Conservation (phyloP, 2,329 filamentous ascomycete species). For the Trichoderma sp. region DNA sequence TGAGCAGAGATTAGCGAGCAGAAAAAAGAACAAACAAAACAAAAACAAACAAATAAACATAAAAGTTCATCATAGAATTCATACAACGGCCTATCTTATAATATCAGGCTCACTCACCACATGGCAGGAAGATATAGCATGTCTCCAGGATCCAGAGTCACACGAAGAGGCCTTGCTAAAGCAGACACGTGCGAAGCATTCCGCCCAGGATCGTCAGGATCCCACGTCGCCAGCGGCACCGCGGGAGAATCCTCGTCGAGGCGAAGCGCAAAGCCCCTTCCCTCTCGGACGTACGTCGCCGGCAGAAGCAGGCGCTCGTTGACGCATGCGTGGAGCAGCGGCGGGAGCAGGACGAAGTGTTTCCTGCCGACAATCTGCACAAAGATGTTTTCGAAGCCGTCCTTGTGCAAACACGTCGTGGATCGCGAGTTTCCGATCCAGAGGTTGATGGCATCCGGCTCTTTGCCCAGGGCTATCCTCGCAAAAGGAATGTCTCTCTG, state of each 20-base stretch:
- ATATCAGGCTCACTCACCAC: conserved; percentile 54
- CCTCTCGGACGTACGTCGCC: conserved; percentile 54
- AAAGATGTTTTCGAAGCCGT: conserved; percentile 84
- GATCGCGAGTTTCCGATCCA: conserved; percentile 75
- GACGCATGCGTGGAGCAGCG: conserved; percentile 65
- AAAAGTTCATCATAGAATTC: not conserved
- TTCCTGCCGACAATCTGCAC: conserved; percentile 71
- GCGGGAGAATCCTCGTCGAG: conserved; percentile 34
- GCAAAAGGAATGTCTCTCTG: conserved; percentile 67
- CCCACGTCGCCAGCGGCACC: conserved; percentile 71
- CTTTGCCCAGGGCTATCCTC: conserved; percentile 61
- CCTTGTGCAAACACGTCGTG: conserved; percentile 71
- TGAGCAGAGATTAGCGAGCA: not conserved
- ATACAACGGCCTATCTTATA: not conserved
- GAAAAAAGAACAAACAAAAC: not conserved
- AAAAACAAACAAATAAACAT: not conserved
- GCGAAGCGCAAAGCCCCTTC: conserved; percentile 29
- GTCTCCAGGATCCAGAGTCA: conserved; percentile 69
- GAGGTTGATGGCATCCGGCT: conserved; percentile 74
- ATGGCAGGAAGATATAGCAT: conserved; percentile 79
- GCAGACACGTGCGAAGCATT: conserved; percentile 57
- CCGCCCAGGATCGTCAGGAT: conserved; percentile 58
- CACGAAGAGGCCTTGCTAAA: conserved; percentile 58
- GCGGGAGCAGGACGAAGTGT: conserved; percentile 72
- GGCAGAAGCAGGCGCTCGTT: conserved; percentile 57